These are phyloP conservation scores for Salvia sclarea DNA, from an alignment of 305 asterid species.

Conservation along the genomic window DNA sequence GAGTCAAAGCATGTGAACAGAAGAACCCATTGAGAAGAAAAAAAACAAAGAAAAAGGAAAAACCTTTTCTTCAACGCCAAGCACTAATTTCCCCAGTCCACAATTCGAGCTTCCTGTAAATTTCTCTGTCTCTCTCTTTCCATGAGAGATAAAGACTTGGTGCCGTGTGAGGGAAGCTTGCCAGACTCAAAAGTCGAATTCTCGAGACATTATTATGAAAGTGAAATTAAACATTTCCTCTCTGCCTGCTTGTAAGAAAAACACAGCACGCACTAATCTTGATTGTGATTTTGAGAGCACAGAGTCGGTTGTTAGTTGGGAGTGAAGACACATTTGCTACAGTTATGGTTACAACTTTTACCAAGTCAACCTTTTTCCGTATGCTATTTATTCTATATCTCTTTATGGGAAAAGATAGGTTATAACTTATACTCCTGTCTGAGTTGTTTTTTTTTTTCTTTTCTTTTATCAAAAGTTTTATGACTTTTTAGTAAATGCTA, in stretches of 20 bases:
- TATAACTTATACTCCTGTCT: too few relatives aligned
- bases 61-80: slow-evolving; percentile 38
- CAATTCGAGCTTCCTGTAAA: slow-evolving; percentile 32
- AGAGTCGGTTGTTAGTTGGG: slow-evolving; percentile 14
- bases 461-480: too few relatives aligned
- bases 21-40: slow-evolving; percentile 37
- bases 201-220: slow-evolving; percentile 36
- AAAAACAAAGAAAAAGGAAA: slow-evolving; percentile 20
- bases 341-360: slow-evolving; percentile 11
- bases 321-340: slow-evolving; percentile 23
- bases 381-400: background rate
- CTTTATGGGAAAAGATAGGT: background rate
- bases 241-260: too few relatives aligned
- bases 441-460: background rate
- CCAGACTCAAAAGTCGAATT: slow-evolving; percentile 40
- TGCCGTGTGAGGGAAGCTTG: slow-evolving; percentile 52
- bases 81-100: slow-evolving; percentile 27
- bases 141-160: too few relatives aligned
- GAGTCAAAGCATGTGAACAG: slow-evolving; percentile 31
- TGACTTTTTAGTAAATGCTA: background rate
- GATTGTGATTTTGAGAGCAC: slow-evolving; percentile 11
- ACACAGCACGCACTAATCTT: slow-evolving; percentile 6
- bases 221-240: too few relatives aligned
- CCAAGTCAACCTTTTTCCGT: slow-evolving; percentile 30
- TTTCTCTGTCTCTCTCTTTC: too few relatives aligned